Evolutionary conservation across 2,329 filamentous ascomycete species (phyloP), one percentile per base, ranked within the genome.

Genomic region (Tolypocladium ophioglossoides): DNA sequence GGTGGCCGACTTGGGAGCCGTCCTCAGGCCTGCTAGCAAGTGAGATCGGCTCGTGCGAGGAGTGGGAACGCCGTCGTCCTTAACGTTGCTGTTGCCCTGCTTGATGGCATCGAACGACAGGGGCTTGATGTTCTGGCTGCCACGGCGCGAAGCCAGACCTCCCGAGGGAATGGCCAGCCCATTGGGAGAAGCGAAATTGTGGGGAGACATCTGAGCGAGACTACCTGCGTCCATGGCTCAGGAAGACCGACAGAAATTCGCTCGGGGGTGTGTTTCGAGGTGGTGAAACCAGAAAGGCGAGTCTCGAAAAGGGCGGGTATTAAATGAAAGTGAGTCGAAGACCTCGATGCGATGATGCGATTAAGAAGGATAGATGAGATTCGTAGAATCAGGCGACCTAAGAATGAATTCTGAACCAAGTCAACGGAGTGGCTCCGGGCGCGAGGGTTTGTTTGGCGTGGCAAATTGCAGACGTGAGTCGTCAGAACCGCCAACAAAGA

Each of bases 191-290:
- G 80, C 75, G 71, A 88, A 88, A 72, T 85, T 82, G 78, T 85
- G 89, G 79, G 90, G 92, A 77, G 90, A 89, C 92, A 97, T 97
- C 82, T 95, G 91, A 94, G 91, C 87, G 79, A 96, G 89, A 94
- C 91, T 90, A 82, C 92, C 92, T 83, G 92, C 86, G 92, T 96
- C 87, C 86, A 95, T 86, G 63, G 72, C 74, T 79, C 76, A 74
- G 67, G 63, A 54, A 52, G 46, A 61, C 54, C 57, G 58, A 57
- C 44, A 57, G 56, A 54, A 48, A 30, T 32, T 14, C 16, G 44
- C 18, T 20, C 53, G 27, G 53, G 27, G 37, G 47, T 54, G 46
- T 54, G 20, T 37, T 53, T 54, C 53, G 55, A 47, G 56, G 54
- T 55, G 53, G 56, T 52, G 55, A 55, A 49, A 46, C 52, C 51